These are phyloP conservation scores for Sclerotinia nivalis DNA, from an alignment of 2,329 filamentous ascomycete species.

Conservation along the genomic window DNA sequence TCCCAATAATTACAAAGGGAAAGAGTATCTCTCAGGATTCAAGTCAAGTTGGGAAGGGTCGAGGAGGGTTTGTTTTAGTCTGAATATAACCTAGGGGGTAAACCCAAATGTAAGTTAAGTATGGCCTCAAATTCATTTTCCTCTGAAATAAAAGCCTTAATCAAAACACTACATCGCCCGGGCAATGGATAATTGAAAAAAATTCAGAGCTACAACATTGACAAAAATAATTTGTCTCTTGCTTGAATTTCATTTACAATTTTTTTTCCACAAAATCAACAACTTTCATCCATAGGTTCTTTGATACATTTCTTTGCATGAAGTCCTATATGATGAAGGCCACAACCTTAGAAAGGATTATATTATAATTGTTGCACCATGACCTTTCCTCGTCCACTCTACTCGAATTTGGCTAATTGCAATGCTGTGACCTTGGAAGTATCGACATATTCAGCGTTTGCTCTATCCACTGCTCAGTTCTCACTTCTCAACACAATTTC, in stretches of 20 bases:
- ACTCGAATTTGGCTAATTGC: background rate
- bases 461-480: background rate
- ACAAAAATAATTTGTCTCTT: background rate
- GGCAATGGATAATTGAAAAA: background rate
- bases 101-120: background rate
- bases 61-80: background rate
- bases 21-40: background rate
- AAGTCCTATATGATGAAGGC: background rate
- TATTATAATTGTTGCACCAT: background rate
- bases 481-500: background rate
- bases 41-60: slow-evolving; percentile 3
- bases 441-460: background rate
- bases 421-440: background rate
- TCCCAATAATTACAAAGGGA: background rate
- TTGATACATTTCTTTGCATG: background rate
- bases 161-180: background rate
- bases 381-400: background rate
- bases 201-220: background rate
- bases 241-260: background rate
- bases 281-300: background rate
- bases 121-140: background rate
- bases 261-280: background rate
- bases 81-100: slow-evolving; percentile 3
- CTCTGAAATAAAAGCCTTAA: background rate
- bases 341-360: background rate